These are phyloP conservation scores for Saururus chinensis DNA, from an alignment of 164 flowering plant species.

Conservation along the genomic window DNA sequence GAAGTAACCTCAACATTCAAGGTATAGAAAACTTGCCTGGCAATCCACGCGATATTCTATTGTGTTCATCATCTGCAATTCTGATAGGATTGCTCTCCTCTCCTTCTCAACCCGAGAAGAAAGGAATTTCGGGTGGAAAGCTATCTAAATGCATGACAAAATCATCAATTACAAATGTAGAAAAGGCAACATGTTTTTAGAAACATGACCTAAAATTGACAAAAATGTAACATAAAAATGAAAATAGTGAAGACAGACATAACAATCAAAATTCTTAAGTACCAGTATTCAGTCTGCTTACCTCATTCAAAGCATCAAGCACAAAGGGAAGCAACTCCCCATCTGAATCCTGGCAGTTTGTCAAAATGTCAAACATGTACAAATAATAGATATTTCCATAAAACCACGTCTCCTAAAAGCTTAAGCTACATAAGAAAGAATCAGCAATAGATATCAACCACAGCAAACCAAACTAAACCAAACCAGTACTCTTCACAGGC, in stretches of 20 bases:
- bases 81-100: conserved; percentile 96
- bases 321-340: conserved; percentile 85
- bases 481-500: background rate
- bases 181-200: background rate
- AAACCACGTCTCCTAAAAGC: background rate
- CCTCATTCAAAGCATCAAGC: conserved; percentile 97
- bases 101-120: conserved; percentile 94
- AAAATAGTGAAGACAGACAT: too few species aligned
- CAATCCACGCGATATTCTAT: conserved; percentile 99
- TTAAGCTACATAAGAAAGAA: background rate
- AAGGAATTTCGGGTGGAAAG: conserved; percentile 92
- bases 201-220: background rate
- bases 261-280: background rate
- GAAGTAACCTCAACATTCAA: background rate
- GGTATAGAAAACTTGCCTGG: conserved; percentile 31
- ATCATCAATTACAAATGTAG: background rate
- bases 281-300: conserved; percentile 14
- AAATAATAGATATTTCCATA: conserved; percentile 3
- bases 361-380: background rate
- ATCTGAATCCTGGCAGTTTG: conserved; percentile 57
- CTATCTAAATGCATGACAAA: conserved; percentile 44
- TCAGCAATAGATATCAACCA: background rate
- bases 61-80: conserved; percentile 99
- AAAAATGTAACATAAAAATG: too few species aligned
- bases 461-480: background rate